Base-by-base conservation (phyloP, 495 filamentous ascomycete species). In the Penicillium herquei region DNA sequence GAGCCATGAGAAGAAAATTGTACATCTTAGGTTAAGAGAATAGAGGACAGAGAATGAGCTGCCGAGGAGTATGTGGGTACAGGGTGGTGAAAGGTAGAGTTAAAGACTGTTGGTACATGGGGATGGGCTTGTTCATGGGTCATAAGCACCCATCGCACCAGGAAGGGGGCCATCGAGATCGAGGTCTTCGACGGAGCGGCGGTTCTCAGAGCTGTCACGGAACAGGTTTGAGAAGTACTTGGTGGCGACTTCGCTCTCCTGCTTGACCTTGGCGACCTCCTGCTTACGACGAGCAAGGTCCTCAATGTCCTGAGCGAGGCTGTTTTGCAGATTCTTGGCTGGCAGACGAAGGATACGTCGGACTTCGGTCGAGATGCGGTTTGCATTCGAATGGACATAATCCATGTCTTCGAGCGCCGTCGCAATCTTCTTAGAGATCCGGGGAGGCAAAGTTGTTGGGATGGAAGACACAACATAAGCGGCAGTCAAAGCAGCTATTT, bases 201-300 rank as follows among this genome's bases (percentile, higher is more conserved):
- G 80, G 60, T 92, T 85, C 50, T 89, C 83, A 48, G 72, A 76
- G 52, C 88, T 91, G 45, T 92, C 84, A 32, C 87, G 79, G 52
- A 96, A 84, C 32, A 98, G 75, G 61, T 96, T 96, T 30, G 81
- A 76, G 68, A 98, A 98, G 73, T 91, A 96, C 68, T 91, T 92
- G 63, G 83, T 79, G 26, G 90, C 91, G 49, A 86, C 79, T 55
- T 90, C 85, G 62, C 86, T 91, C 68, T 95, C 87, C 40, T 76
- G 75, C 65, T 83, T 82, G 16, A 89, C 78, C 73, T 92, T 91
- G 61, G 79, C 78, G 26, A 89, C 90, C 64, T 96, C 91, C 43
- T 92, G 85, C 57, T 87, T 83, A 63, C 88, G 87, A 37, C 74
- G 78, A 26, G 82, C 86, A 44, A 96, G 84, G 64, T 95, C 82